phyloP scores from a whole-genome alignment of 139 green algal genomes.

The Mesotaenium endlicherianum region DNA sequence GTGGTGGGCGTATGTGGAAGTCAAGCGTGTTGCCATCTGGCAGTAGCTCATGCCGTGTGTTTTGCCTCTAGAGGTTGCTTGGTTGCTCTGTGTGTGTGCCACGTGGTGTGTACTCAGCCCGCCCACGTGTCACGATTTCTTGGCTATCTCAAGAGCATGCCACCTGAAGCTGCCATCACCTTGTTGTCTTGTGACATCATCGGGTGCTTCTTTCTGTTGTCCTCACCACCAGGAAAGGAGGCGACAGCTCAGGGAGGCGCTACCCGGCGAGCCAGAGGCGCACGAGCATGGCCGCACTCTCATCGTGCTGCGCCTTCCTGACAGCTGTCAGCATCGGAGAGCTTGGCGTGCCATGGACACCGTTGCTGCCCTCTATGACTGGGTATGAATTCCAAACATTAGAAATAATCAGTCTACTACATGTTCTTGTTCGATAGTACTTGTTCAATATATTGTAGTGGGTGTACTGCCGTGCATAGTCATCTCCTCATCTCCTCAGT shows the following conservation, averaged over 20 bases:
- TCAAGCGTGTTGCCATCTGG: too few species aligned
- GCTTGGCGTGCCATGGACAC: neutral
- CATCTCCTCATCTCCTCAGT: neutral
- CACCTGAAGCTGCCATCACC: too few species aligned
- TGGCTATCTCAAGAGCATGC: too few species aligned
- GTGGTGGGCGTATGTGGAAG: too few species aligned
- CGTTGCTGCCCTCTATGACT: neutral
- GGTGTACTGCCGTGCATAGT: neutral
- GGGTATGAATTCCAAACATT: neutral
- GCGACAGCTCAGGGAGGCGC: neutral
- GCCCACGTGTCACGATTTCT: too few species aligned
- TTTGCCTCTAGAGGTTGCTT: too few species aligned
- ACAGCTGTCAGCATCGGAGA: neutral
- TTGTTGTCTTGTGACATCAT: too few species aligned
- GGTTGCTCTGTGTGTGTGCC: too few species aligned
- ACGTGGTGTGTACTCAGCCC: too few species aligned
- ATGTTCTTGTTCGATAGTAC: neutral
- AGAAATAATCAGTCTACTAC: neutral
- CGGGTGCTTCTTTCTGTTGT: too few species aligned
- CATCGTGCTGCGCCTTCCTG: neutral
- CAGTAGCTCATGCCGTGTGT: too few species aligned
- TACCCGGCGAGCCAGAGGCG: neutral
- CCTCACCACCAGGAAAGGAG: neutral
- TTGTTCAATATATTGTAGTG: neutral
- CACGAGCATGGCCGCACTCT: neutral